Evolutionary conservation across 2,329 filamentous ascomycete species (phyloP), one percentile per base, ranked within the genome.

Genomic region (Verticillium klebahnii): DNA sequence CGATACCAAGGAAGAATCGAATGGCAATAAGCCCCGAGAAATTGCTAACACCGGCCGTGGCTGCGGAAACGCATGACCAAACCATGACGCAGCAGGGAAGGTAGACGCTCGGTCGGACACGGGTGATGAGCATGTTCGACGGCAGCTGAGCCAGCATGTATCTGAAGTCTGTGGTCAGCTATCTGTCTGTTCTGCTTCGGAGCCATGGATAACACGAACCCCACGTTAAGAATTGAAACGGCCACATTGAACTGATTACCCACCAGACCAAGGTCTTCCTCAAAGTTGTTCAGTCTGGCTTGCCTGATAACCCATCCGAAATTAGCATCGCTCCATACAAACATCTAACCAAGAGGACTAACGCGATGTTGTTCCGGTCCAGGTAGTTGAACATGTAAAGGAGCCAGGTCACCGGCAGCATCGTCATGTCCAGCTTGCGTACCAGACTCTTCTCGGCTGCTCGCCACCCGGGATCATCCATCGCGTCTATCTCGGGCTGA

Each of bases 71-170:
- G 60, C 72, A 70, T 15, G 69, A 79, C 72, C 69, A 81, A 11
- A 74, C 69, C 66, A 77, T 73, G 69, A 82, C 82, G 0, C 78
- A 78, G 0, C 72, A 69, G 0, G 81, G 77, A 1, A 88, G 76
- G 63, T 85, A 87, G 1, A 82, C 61, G 2, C 81, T 82, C 1
- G 85, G 85, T 11, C 78, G 75, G 34, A 85, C 72, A 4, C 80
- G 74, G 0, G 84, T 86, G 2, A 88, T 72, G 0, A 85, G 67
- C 61, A 88, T 74, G 63, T 88, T 89, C 0, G 84, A 86, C 0
- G 85, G 86, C 0, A 88, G 72, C 69, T 88, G 85, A 80, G 87
- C 86, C 12, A 86, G 71, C 0, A 88, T 73, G 65, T 88, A 88
- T 2, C 84, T 80, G 14, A 9, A 36, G 9, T 36, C 34, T 9